Conservation (phyloP, 164 flowering plant species). For the Magnolia changhungtana region DNA sequence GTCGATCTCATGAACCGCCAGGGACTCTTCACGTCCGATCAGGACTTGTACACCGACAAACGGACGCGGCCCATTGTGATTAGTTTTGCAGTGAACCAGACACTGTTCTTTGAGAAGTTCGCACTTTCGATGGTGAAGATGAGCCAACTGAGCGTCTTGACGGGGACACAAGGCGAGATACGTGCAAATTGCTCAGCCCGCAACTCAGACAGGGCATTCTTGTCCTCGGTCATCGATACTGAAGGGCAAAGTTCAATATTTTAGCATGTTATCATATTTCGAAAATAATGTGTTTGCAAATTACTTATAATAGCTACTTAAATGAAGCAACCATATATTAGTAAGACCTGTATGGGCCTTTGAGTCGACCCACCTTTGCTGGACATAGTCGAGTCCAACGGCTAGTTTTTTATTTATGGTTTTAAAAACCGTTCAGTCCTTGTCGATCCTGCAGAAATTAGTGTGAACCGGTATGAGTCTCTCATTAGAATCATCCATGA, state of each 20-base stretch:
- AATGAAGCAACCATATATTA: too few relatives aligned
- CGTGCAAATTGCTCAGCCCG: slow-evolving; percentile 50
- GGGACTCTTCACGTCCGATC: slow-evolving; percentile 65
- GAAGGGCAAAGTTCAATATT: not conserved
- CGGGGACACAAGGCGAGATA: slow-evolving; percentile 55
- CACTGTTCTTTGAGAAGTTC: slow-evolving; percentile 52
- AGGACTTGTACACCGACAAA: slow-evolving; percentile 42
- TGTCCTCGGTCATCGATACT: slow-evolving; percentile 19
- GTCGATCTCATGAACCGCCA: slow-evolving; percentile 53
- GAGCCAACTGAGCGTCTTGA: slow-evolving; percentile 54
- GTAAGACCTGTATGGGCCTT: too few relatives aligned
- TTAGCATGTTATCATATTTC: not conserved
- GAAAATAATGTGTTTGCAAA: too few relatives aligned
- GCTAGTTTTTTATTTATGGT: too few relatives aligned
- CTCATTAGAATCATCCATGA: too few relatives aligned
- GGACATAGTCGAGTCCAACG: too few relatives aligned
- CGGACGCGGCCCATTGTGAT: slow-evolving; percentile 41
- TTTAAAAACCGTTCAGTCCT: too few relatives aligned
- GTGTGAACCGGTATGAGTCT: too few relatives aligned
- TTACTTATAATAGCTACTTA: too few relatives aligned
- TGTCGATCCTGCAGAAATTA: too few relatives aligned
- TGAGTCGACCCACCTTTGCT: too few relatives aligned
- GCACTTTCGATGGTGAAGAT: slow-evolving; percentile 48
- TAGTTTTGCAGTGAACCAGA: slow-evolving; percentile 43
- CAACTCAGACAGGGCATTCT: slow-evolving; percentile 22